phyloP scores from a whole-genome alignment of 805 yeast species.

The Saturnispora diversa region DNA sequence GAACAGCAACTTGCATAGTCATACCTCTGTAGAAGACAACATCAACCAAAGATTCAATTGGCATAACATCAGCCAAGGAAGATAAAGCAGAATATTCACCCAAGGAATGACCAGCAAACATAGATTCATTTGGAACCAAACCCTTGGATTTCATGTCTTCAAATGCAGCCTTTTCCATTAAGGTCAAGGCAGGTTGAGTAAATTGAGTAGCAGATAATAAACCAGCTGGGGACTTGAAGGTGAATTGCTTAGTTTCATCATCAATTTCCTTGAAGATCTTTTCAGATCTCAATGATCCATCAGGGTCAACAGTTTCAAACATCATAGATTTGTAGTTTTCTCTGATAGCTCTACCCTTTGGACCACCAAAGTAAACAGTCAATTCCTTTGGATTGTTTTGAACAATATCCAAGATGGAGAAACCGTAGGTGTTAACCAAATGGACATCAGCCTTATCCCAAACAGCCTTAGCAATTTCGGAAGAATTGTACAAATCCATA shows the following conservation, averaged over 20 bases:
- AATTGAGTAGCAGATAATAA: slow-evolving; percentile 96
- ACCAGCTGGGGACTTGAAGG: slow-evolving; percentile 91
- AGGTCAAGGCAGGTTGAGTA: slow-evolving; percentile 97
- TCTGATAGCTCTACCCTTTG: slow-evolving; percentile 89
- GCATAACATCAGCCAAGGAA: slow-evolving; percentile 97
- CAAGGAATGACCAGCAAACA: slow-evolving; percentile 98
- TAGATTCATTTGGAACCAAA: slow-evolving; percentile 82
- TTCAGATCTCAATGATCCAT: slow-evolving; percentile 79
- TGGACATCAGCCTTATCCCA: slow-evolving; percentile 98
- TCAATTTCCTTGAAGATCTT: slow-evolving; percentile 91
- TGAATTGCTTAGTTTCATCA: slow-evolving; percentile 70
- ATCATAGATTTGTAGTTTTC: slow-evolving; percentile 94
- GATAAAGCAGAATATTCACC: slow-evolving; percentile 99
- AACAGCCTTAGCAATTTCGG: slow-evolving; percentile 86
- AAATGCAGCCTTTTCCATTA: slow-evolving; percentile 98
- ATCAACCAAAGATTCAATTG: slow-evolving; percentile 92
- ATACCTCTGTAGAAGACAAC: slow-evolving; percentile 99
- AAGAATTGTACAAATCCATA: slow-evolving; percentile 90
- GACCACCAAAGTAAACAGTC: slow-evolving; percentile 96
- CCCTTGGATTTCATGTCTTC: slow-evolving; percentile 97
- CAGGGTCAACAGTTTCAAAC: slow-evolving; percentile 86
- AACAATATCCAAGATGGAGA: slow-evolving; percentile 93
- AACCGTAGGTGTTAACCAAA: slow-evolving; percentile 89
- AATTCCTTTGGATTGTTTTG: slow-evolving; percentile 91
- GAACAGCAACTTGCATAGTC: slow-evolving; percentile 99